Evolutionary conservation across 108 stramenopile species (phyloP).

Genomic region (Asterionellopsis glacialis): DNA sequence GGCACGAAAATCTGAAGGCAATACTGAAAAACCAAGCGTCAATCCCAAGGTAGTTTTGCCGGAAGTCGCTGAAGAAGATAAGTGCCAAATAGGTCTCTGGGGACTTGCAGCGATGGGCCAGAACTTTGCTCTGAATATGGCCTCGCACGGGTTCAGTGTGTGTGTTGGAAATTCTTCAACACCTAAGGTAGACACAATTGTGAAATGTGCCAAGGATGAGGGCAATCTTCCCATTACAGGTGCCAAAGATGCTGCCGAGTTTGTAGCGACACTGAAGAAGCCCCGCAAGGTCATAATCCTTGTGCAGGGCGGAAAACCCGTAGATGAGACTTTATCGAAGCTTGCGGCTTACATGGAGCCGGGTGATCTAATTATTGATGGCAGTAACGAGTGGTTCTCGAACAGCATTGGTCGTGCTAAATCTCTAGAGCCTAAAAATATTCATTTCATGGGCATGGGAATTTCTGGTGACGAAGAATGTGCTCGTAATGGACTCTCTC

Average conservation of each 20-base stretch:
- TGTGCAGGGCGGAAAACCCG: slow-evolving; percentile 44
- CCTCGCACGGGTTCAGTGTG: slow-evolving; percentile 50
- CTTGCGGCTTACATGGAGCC: slow-evolving; percentile 62
- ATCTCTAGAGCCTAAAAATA: slow-evolving; percentile 41
- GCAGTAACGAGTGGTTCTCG: slow-evolving; percentile 84
- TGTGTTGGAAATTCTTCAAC: slow-evolving; percentile 64
- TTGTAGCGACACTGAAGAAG: slow-evolving; percentile 38
- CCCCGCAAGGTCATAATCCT: slow-evolving; percentile 70
- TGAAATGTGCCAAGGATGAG: slow-evolving; percentile 54
- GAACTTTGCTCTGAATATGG: slow-evolving; percentile 81
- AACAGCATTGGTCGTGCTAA: slow-evolving; percentile 64
- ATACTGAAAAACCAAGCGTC: not conserved
- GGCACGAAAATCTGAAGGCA: slow-evolving; percentile 10
- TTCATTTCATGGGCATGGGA: slow-evolving; percentile 86
- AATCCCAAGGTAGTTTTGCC: not conserved
- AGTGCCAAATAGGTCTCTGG: slow-evolving; percentile 52
- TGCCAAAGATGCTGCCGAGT: slow-evolving; percentile 40
- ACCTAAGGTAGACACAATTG: slow-evolving; percentile 55
- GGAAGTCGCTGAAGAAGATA: slow-evolving; percentile 16
- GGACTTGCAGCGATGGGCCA: slow-evolving; percentile 83
- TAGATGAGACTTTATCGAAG: slow-evolving; percentile 45
- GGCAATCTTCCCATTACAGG: slow-evolving; percentile 57
- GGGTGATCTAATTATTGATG: slow-evolving; percentile 73
- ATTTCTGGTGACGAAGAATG: slow-evolving; percentile 26
- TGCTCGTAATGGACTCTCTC: slow-evolving; percentile 51